Base-by-base conservation (phyloP, 305 asterid genomes). In the Rubia balearica region DNA sequence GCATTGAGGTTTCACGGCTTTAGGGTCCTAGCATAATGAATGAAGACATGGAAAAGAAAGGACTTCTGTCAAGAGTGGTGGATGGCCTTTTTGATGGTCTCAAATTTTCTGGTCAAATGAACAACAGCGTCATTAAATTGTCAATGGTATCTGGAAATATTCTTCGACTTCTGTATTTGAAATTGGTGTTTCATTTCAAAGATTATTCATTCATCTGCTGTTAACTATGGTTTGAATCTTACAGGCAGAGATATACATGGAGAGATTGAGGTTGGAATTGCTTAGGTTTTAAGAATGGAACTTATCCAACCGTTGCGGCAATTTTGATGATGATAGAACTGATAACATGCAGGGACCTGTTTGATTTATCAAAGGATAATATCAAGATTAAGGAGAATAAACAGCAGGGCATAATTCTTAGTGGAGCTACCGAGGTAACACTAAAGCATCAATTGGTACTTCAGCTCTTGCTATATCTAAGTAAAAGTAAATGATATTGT, bases 231-330 rank as follows among this genome's bases (percentile, higher is more conserved):
- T 53, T 78, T 78, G 71, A 71, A 67, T 67, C 67, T 79, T 79
- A 62, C 87, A 91, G 98, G 98, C 85, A 30, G 98, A 91, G 86
- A 86, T 91, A 68, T 88, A 89, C 76, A 84, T 89, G 96, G 98
- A 91, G 85, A 91, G 82, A 89, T 88, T 91, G 65, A 91, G 98
- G 98, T 91, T 55, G 61, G 91, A 72, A 75, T 76, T 63, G 75
- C 40, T 22, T 42, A 72, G 71, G 74, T 61, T 64, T 68, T n/a
- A 13, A 45, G 59, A 19, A 30, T 46, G 24, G n/a, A 43, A 61
- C 40, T 41, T 61, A 24, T 61, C 67, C 40, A 27, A 6, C 24
- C 22, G 2, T n/a, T 41, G 51, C 69, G 27, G 42, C 38, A 68
- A 61, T 10, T 68, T 61, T 10, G n/a, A 45, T 65, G 11, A 7